Base-by-base conservation (phyloP, 495 filamentous ascomycete genomes). In the Tuber brumale region DNA sequence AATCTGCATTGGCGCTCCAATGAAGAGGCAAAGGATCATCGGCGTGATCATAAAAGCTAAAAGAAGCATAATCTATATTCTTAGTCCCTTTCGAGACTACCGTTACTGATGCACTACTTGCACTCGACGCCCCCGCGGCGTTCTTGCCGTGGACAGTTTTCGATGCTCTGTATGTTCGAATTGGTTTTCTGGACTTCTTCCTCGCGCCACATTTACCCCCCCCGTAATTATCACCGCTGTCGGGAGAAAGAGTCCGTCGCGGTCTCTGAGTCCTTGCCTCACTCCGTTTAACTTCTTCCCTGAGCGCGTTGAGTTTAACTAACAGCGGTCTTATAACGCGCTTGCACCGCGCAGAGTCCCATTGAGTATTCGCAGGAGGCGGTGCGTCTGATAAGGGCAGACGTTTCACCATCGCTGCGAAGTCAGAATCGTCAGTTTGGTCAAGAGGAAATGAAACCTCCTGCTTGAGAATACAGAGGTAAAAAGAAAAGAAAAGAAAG, bases 331-430 rank as follows among this genome's bases (percentile, higher is more conserved):
- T 84, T 23, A 85, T 80, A 7, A 85, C 76, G 9, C 84, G 82
- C 72, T 85, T 79, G 48, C 84, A 85, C 72, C 84, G 83, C 27
- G 84, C 79, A 9, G 84, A 80, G 41, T 83, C 83, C 84, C 84
- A 85, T 31, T 66, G 57, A 31, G 57, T 35, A 27, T 66, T 66
- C 3, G 27, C 12, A 14, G 57, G 27, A 66, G 57, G 57, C 35
- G 57, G 57, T 66, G 57, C 57, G 4, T 18, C 57, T 6, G 57
- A 66, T 35, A 66, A 66, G 1, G 57, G 4, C 4, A 35, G 57
- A 66, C 57, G 57, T 1, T 19, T 66, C 10, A 18, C 57, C 57
- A 66, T 66, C 19, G 57, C 57, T 66, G 27, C 27, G 31, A 27
- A 31, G n/a, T 16, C 14, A 2, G 57, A 66, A 66, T 35, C 10